These are phyloP conservation scores for Metschnikowia bowlesiae DNA, from an alignment of 805 yeast genomes.

Conservation along the genomic window DNA sequence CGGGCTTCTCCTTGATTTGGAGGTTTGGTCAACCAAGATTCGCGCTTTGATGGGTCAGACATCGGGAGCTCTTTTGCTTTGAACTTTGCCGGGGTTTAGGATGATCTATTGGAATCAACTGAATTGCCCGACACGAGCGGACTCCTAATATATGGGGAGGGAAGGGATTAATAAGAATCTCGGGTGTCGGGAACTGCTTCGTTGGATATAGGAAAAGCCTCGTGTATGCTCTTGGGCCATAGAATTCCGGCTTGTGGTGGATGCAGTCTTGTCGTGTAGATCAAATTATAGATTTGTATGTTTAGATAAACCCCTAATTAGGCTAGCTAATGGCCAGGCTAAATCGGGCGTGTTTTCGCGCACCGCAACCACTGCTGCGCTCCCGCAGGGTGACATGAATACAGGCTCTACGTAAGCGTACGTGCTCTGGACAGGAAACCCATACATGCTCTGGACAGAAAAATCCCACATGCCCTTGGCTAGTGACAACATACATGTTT, in stretches of 20 bases:
- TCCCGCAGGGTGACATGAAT: background rate
- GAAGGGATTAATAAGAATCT: too few relatives aligned
- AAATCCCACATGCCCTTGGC: background rate
- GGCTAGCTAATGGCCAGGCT: conserved; percentile 2
- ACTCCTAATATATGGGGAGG: background rate
- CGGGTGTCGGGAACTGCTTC: background rate
- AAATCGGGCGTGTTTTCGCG: background rate
- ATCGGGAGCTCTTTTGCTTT: background rate
- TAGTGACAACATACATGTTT: background rate
- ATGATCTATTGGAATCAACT: background rate
- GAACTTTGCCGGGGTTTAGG: background rate
- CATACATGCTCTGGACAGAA: too few relatives aligned
- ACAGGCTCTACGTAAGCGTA: background rate
- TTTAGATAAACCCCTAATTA: conserved; percentile 1
- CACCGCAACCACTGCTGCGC: background rate
- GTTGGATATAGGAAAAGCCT: background rate
- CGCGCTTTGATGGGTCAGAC: background rate
- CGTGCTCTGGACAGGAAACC: background rate
- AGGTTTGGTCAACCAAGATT: conserved; percentile 1
- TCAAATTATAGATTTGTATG: background rate
- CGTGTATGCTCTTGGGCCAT: background rate
- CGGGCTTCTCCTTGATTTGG: background rate
- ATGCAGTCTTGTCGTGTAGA: background rate
- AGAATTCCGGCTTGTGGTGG: background rate
- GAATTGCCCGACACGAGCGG: background rate